A percentile compares a stretch with the other conserved stretches of the same genome.
Conservation (phyloP, 441 rosid genomes). For the Cnidoscolus chayamansa region DNA sequence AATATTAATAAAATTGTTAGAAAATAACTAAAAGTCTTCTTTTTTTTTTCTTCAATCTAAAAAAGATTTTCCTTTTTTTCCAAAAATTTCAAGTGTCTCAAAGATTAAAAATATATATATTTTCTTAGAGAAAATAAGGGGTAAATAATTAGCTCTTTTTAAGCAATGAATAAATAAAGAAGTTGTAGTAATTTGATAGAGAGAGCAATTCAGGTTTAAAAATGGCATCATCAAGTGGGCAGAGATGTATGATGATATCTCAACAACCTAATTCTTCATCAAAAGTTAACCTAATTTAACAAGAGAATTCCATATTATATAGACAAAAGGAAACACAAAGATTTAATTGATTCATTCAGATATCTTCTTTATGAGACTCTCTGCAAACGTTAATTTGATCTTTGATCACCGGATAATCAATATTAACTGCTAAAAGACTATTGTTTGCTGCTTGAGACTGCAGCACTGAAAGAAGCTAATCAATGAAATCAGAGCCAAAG, state of each 20-base stretch:
- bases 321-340: constrained; percentile 2
- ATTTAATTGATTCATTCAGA: not conserved
- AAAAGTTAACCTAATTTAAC: constrained; percentile 36
- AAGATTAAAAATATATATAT: too few relatives aligned
- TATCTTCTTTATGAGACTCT: not conserved
- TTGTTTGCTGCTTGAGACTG: not conserved
- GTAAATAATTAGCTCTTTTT: too few relatives aligned
- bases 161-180: not conserved
- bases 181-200: not conserved
- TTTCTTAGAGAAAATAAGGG: too few relatives aligned
- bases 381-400: not conserved
- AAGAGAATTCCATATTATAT: not conserved
- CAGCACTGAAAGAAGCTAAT: not conserved
- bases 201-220: not conserved
- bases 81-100: too few relatives aligned
- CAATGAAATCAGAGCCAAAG: not conserved
- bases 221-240: not conserved
- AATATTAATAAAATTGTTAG: too few relatives aligned
- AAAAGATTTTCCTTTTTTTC: too few relatives aligned
- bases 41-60: too few relatives aligned
- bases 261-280: constrained; percentile 32
- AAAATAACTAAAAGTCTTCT: too few relatives aligned
- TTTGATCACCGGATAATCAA: not conserved
- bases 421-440: not conserved
- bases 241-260: constrained; percentile 17